Percentiles rank a stretch among this genome's conserved stretches.
Evolutionary conservation across 306 rosid genomes (phyloP).

Genomic region (Albizia julibrissin): DNA sequence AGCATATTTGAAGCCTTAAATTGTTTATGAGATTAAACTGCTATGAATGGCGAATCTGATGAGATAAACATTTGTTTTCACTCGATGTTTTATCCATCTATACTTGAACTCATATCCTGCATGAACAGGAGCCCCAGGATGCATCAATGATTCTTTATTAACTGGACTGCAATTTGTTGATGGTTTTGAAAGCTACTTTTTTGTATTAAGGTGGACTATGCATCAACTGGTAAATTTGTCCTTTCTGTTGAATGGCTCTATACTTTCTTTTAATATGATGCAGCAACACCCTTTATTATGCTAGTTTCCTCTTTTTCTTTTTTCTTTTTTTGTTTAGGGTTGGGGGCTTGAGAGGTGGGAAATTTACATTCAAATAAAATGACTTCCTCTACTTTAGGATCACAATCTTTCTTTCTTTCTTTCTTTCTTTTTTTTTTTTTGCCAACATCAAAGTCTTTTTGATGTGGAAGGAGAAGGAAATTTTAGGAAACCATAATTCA

Average conservation of each 20-base stretch:
- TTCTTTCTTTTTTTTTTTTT: no score
- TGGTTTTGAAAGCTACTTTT: slow-evolving; percentile 78
- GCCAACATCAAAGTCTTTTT: not conserved
- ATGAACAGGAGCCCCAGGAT: slow-evolving; percentile 94
- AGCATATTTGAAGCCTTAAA: slow-evolving; percentile 13
- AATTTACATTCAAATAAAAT: slow-evolving; percentile 30
- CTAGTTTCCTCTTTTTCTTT: not conserved
- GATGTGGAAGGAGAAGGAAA: not conserved
- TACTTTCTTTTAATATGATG: slow-evolving; percentile 20
- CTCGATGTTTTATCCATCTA: slow-evolving; percentile 23
- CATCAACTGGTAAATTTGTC: slow-evolving; percentile 85
- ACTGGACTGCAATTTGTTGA: slow-evolving; percentile 93
- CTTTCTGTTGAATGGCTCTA: not conserved
- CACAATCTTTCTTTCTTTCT: not conserved
- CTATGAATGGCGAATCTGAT: slow-evolving; percentile 18
- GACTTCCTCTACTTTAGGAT: not conserved
- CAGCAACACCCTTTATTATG: not conserved
- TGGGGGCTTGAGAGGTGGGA: not conserved
- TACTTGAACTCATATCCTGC: slow-evolving; percentile 36
- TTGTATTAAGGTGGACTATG: slow-evolving; percentile 91
- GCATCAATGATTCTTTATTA: slow-evolving; percentile 81
- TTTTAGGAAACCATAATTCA: not conserved
- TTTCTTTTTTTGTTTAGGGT: no score
- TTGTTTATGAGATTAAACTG: slow-evolving; percentile 16
- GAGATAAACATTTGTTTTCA: slow-evolving; percentile 19